phyloP scores from a whole-genome alignment of 768 basidiomycete genomes.

The Rhizopogon vesiculosus region DNA sequence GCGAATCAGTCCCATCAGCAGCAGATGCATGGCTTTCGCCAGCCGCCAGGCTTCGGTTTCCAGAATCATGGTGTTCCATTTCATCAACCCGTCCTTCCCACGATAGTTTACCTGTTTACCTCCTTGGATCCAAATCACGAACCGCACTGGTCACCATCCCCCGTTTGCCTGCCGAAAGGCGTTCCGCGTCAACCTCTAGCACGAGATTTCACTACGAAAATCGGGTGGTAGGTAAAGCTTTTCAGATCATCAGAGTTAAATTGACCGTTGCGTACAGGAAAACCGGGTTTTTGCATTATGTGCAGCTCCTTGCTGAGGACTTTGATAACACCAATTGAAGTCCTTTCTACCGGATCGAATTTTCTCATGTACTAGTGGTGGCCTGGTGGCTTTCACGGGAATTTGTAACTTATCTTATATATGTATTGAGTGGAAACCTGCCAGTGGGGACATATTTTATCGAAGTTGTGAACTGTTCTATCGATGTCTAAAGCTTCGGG shows the following conservation, averaged over 20 bases:
- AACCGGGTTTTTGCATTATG: constrained; percentile 33
- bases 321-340: constrained; percentile 14
- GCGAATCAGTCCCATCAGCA: constrained; percentile 8
- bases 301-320: constrained; percentile 33
- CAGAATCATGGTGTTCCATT: constrained; percentile 9
- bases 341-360: neutral
- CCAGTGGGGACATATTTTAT: no score
- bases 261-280: constrained; percentile 15
- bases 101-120: constrained; percentile 40
- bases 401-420: no score
- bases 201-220: constrained; percentile 23
- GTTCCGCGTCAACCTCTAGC: constrained; percentile 15
- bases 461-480: no score
- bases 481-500: no score
- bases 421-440: no score
- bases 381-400: no score
- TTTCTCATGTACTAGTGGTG: no score
- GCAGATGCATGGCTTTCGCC: constrained; percentile 12
- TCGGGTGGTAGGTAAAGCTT: constrained; percentile 22
- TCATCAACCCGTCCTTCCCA: constrained; percentile 26
- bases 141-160: constrained; percentile 37
- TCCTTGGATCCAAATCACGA: constrained; percentile 26
- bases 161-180: constrained; percentile 18
- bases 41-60: constrained; percentile 11
- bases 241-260: neutral